phyloP scores from a whole-genome alignment of 2,329 filamentous ascomycete species.

The Chaetothyriales sp. region DNA sequence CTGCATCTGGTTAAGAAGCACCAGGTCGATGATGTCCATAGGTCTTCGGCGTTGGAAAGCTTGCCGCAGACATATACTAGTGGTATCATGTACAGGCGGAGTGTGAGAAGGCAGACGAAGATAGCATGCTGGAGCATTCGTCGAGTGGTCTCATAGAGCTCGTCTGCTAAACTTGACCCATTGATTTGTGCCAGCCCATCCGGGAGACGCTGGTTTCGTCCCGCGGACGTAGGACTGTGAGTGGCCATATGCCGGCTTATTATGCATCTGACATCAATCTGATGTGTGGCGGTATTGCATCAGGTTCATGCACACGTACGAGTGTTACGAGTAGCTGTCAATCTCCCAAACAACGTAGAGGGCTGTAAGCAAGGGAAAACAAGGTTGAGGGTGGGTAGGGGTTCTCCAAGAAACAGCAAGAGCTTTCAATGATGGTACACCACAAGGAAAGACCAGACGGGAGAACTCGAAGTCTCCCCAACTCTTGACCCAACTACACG shows the following conservation, averaged over 20 bases:
- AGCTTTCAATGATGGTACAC: too few relatives aligned
- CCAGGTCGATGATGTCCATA: slow-evolving; percentile 7
- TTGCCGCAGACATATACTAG: slow-evolving; percentile 10
- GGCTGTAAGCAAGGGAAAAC: not conserved
- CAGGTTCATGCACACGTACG: not conserved
- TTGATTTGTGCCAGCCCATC: not conserved
- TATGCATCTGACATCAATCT: not conserved
- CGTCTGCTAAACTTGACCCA: not conserved
- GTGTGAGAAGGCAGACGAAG: slow-evolving; percentile 6
- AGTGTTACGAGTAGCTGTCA: not conserved
- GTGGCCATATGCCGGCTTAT: not conserved
- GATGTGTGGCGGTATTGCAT: not conserved
- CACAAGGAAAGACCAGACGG: not conserved
- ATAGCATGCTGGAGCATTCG: slow-evolving; percentile 8
- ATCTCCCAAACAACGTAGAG: not conserved
- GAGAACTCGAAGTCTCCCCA: not conserved
- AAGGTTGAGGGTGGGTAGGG: not conserved
- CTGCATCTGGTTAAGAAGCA: slow-evolving; percentile 1
- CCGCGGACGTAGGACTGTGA: not conserved
- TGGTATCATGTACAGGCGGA: slow-evolving; percentile 12
- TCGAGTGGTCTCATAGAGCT: slow-evolving; percentile 6
- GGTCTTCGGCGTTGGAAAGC: slow-evolving; percentile 5
- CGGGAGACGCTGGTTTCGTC: not conserved
- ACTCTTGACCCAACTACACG: not conserved
- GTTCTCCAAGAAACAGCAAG: not conserved